Conservation (phyloP, 805 yeast genomes). For the Zygosaccharomyces gambellarensis region DNA sequence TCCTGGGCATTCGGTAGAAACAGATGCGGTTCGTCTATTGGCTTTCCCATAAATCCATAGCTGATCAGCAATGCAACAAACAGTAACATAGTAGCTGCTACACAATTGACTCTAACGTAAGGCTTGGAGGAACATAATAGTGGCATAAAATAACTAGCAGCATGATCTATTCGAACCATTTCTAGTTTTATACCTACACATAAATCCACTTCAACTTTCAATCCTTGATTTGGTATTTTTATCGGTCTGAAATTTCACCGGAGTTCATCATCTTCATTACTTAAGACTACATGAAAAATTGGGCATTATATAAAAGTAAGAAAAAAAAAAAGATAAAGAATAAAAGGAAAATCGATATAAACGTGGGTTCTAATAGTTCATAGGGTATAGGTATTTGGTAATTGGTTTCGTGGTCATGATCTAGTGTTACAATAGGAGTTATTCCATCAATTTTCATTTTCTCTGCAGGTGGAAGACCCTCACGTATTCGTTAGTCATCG, state of each 20-base stretch:
- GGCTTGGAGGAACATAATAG: slow-evolving; percentile 32
- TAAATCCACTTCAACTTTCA: not conserved
- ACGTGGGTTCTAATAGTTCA: not conserved
- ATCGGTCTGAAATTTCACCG: not conserved
- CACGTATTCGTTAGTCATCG: slow-evolving; percentile 27
- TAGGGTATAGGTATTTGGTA: not conserved
- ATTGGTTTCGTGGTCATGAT: not conserved
- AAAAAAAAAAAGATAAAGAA: not conserved
- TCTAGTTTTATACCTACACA: not conserved
- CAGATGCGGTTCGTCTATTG: slow-evolving; percentile 26
- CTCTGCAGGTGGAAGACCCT: slow-evolving; percentile 30
- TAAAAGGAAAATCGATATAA: not conserved
- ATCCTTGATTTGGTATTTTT: not conserved
- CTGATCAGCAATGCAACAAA: slow-evolving; percentile 20
- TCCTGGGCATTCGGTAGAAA: slow-evolving; percentile 38
- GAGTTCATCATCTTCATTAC: not conserved
- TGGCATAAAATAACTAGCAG: slow-evolving; percentile 34
- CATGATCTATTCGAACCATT: slow-evolving; percentile 32
- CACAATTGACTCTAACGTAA: slow-evolving; percentile 17
- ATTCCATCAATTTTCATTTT: not conserved
- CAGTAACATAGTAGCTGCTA: slow-evolving; percentile 10
- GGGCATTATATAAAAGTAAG: not conserved
- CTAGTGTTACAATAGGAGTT: slow-evolving; percentile 3
- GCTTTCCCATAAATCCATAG: slow-evolving; percentile 22
- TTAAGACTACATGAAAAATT: not conserved